These are phyloP conservation scores for Mycena belliarum DNA, from an alignment of 768 basidiomycete species.

Conservation along the genomic window DNA sequence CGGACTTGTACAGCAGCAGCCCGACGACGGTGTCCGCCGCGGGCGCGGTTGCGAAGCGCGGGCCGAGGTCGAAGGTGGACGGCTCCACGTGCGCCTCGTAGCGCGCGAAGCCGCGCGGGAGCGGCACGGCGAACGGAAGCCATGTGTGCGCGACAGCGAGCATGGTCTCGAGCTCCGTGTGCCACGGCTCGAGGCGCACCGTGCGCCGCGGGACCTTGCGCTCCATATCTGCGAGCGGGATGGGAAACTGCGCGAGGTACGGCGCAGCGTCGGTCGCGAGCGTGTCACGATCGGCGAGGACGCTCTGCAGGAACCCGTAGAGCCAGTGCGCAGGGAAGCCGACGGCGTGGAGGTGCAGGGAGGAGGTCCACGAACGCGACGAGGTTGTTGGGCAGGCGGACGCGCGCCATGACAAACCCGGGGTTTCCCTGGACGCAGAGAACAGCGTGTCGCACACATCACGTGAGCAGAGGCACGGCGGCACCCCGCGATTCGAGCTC, in stretches of 20 bases:
- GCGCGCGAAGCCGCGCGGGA: constrained; percentile 22
- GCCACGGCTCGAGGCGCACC: constrained; percentile 30
- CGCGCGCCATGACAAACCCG: constrained; percentile 22
- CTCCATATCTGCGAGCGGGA: constrained; percentile 26
- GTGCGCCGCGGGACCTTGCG: constrained; percentile 25
- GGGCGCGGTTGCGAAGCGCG: background rate
- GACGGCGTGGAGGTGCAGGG: constrained; percentile 32
- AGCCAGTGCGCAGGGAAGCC: constrained; percentile 42
- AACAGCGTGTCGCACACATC: too few species aligned
- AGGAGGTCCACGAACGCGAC: constrained; percentile 34
- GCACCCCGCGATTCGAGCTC: too few species aligned
- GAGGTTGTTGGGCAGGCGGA: constrained; percentile 36
- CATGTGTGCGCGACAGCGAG: constrained; percentile 22
- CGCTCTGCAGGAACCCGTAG: constrained; percentile 29
- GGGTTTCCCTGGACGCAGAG: constrained; percentile 28
- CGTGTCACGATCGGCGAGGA: constrained; percentile 29
- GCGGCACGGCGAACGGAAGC: constrained; percentile 25
- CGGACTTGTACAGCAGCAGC: constrained; percentile 4
- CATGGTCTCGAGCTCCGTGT: constrained; percentile 29
- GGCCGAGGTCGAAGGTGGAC: background rate
- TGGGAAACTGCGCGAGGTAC: constrained; percentile 29
- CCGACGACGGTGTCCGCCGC: constrained; percentile 7
- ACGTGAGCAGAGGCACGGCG: too few species aligned
- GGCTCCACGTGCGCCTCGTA: constrained; percentile 24
- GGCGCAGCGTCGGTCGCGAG: constrained; percentile 29